A percentile compares a stretch with the other conserved stretches of the same genome.
Conservation (phyloP, 2,329 filamentous ascomycete genomes). For the Rutstroemia sp. region DNA sequence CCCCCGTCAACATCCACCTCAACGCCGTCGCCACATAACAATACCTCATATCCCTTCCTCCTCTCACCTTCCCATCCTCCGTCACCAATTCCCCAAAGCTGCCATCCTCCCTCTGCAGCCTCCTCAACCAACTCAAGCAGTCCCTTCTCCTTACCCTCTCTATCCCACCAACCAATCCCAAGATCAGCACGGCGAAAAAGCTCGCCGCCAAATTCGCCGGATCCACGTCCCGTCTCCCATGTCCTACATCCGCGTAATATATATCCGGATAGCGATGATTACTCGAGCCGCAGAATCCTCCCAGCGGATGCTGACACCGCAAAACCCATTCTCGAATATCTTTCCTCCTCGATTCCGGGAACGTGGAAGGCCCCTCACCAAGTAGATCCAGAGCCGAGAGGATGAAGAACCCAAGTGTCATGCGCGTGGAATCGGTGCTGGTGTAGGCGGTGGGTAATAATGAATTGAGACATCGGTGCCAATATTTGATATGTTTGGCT, state of each 20-base stretch:
- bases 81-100: conserved; percentile 83
- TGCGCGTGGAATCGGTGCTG: conserved; percentile 80
- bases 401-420: conserved; percentile 85
- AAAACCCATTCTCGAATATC: conserved; percentile 71
- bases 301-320: conserved; percentile 72
- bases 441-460: conserved; percentile 79
- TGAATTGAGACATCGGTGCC: conserved; percentile 78
- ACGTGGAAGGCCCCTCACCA: conserved; percentile 47
- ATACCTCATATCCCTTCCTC: conserved; percentile 78
- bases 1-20: conserved; percentile 71
- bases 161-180: conserved; percentile 56
- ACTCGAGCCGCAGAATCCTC: conserved; percentile 84
- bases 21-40: conserved; percentile 79
- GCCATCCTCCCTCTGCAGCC: conserved; percentile 73
- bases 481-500: conserved; percentile 78
- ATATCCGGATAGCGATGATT: conserved; percentile 44
- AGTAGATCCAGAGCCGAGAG: conserved; percentile 80
- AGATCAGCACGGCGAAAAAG: conserved; percentile 73
- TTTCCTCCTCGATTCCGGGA: conserved; percentile 41
- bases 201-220: conserved; percentile 82
- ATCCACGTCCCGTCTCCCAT: conserved; percentile 53
- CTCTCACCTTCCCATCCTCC: conserved; percentile 51
- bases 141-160: conserved; percentile 57
- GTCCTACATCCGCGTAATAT: conserved; percentile 29
- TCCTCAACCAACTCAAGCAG: conserved; percentile 66